These are phyloP conservation scores for Plasmodium relictum DNA, from an alignment of 169 alveolate genomes.

Conservation along the genomic window DNA sequence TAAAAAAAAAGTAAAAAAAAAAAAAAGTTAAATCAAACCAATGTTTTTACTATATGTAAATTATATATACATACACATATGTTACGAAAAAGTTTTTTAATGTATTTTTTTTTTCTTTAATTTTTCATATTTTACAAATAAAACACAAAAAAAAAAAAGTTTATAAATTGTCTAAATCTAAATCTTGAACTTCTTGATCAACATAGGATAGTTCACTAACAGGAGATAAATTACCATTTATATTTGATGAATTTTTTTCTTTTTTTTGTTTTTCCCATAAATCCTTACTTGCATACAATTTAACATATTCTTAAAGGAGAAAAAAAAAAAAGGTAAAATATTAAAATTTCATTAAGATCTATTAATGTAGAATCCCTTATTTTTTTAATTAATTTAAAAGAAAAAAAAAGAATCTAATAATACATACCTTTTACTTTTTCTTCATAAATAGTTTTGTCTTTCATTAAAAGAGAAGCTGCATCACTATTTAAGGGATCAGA, in stretches of 20 bases:
- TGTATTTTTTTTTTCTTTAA: constrained; percentile 1
- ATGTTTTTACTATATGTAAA: background rate
- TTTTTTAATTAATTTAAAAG: background rate
- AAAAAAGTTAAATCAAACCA: background rate
- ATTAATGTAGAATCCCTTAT: too few species aligned
- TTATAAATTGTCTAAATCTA: constrained; percentile 62
- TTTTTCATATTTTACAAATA: constrained; percentile 36
- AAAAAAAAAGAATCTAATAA: constrained; percentile 6
- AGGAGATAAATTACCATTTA: constrained; percentile 69
- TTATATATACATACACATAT: constrained; percentile 11
- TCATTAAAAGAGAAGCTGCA: constrained; percentile 95
- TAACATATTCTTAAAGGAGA: constrained; percentile 80
- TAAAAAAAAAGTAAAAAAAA: constrained; percentile 20
- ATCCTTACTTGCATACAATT: constrained; percentile 85
- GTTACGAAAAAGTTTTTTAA: background rate
- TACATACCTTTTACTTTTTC: constrained; percentile 92
- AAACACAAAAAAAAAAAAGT: constrained; percentile 26
- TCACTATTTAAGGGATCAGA: constrained; percentile 96
- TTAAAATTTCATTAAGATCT: too few species aligned
- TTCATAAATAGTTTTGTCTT: constrained; percentile 91
- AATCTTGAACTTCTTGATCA: constrained; percentile 64
- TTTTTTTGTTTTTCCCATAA: constrained; percentile 82
- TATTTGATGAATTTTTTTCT: constrained; percentile 36
- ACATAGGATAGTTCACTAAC: constrained; percentile 67
- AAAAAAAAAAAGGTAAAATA: background rate